Conservation (phyloP, 139 green algal genomes). For the Coccomyxa sp. region DNA sequence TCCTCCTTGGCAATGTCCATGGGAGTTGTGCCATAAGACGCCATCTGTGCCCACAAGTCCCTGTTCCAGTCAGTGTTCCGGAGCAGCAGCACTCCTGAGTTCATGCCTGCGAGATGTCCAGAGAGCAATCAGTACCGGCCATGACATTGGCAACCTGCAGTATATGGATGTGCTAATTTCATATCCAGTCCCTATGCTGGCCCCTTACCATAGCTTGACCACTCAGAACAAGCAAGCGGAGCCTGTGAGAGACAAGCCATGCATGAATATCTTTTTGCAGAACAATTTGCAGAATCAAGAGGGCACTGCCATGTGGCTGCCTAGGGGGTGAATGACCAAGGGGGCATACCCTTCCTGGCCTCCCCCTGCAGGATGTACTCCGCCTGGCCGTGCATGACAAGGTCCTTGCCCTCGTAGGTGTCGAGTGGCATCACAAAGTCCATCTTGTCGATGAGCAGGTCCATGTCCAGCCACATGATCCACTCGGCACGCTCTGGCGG, state of each 20-base stretch:
- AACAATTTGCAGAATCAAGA: too few species aligned
- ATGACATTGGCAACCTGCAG: too few species aligned
- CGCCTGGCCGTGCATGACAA: constrained; percentile 4
- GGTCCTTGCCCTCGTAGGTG: constrained; percentile 12
- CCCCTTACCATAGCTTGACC: too few species aligned
- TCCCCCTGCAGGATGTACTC: constrained; percentile 1
- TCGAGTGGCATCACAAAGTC: background rate
- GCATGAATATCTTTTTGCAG: too few species aligned
- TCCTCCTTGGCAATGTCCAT: background rate
- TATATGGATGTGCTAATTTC: too few species aligned
- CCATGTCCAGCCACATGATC: constrained; percentile 13
- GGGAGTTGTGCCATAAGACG: background rate
- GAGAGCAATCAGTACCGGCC: too few species aligned
- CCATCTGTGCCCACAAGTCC: background rate
- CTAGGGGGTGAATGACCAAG: background rate
- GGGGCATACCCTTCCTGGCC: background rate
- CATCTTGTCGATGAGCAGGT: constrained; percentile 8
- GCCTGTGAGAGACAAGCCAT: too few species aligned
- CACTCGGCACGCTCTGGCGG: constrained; percentile 8
- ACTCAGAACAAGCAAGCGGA: too few species aligned
- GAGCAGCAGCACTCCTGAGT: constrained; percentile 2
- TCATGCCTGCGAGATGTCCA: background rate
- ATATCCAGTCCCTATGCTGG: too few species aligned
- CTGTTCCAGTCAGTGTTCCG: constrained; percentile 19
- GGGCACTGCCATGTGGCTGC: too few species aligned